Conservation (phyloP, 177 flowering plant genomes). For the Vitis hybrid region DNA sequence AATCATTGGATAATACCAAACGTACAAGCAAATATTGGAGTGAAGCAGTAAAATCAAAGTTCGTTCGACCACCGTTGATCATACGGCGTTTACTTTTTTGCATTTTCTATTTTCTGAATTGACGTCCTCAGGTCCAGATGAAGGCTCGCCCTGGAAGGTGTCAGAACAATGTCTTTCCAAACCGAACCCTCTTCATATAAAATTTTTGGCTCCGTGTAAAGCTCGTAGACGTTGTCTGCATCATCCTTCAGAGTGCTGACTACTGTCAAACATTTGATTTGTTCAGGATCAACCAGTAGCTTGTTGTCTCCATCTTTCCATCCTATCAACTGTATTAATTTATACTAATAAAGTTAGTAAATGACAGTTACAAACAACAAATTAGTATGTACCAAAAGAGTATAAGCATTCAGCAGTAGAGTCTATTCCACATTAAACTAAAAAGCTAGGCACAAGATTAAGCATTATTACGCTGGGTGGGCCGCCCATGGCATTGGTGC, state of each 20-base stretch:
- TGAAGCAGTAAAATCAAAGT: no score
- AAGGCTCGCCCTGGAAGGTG: slow-evolving; percentile 36
- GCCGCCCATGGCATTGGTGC: slow-evolving; percentile 61
- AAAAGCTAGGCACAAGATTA: not conserved
- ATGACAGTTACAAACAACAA: no score
- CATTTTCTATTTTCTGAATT: slow-evolving; percentile 37
- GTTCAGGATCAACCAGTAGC: slow-evolving; percentile 55
- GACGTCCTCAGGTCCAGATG: slow-evolving; percentile 39
- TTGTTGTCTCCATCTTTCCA: slow-evolving; percentile 58
- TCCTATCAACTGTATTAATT: slow-evolving; percentile 45
- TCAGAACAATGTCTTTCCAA: slow-evolving; percentile 54
- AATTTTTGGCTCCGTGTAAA: slow-evolving; percentile 29
- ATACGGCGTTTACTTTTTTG: not conserved
- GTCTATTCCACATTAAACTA: no score
- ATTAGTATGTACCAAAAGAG: no score
- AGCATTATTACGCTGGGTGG: slow-evolving; percentile 61
- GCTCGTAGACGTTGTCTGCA: slow-evolving; percentile 56
- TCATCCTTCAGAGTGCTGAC: slow-evolving; percentile 40
- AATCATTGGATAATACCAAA: no score
- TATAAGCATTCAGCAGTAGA: no score
- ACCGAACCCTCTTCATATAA: slow-evolving; percentile 32
- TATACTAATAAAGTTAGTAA: not conserved
- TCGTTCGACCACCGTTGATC: no score
- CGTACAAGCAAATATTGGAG: no score
- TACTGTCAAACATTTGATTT: slow-evolving; percentile 34